These are phyloP conservation scores for Coleophoma cylindrospora DNA, from an alignment of 2,329 filamentous ascomycete species.

Conservation along the genomic window DNA sequence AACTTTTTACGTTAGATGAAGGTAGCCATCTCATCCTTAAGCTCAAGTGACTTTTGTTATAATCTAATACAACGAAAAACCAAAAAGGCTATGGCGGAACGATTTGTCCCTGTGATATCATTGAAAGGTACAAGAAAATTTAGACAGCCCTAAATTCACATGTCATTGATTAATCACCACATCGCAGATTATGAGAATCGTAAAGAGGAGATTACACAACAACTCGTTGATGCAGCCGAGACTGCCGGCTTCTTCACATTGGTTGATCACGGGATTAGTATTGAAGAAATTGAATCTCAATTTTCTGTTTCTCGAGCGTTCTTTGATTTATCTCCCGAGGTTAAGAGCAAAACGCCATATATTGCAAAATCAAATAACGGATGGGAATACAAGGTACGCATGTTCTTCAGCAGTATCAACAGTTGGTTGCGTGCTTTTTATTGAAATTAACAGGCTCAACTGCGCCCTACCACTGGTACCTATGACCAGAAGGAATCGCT, in stretches of 20 bases:
- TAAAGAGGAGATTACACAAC: constrained; percentile 43
- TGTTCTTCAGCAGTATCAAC: neutral
- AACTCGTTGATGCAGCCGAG: constrained; percentile 46
- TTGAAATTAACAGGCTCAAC: neutral
- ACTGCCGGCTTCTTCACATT: constrained; percentile 52
- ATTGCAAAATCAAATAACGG: neutral
- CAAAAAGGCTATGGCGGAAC: no score
- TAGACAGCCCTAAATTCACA: no score
- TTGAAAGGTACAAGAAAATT: no score
- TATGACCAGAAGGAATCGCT: neutral
- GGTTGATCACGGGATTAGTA: constrained; percentile 37
- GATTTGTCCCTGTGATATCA: no score
- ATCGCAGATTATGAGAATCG: constrained; percentile 19
- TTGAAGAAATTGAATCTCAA: constrained; percentile 35
- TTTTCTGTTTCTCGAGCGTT: constrained; percentile 33
- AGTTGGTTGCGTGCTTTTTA: no score
- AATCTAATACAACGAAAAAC: no score
- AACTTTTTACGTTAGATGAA: no score
- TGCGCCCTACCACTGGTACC: neutral
- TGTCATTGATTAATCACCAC: no score
- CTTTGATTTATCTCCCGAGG: constrained; percentile 40
- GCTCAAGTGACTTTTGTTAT: no score
- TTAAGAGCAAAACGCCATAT: constrained; percentile 39
- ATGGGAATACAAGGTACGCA: neutral
- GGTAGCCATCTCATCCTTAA: no score